phyloP scores from a whole-genome alignment of 768 basidiomycete genomes.

The Pleurotus djamor region DNA sequence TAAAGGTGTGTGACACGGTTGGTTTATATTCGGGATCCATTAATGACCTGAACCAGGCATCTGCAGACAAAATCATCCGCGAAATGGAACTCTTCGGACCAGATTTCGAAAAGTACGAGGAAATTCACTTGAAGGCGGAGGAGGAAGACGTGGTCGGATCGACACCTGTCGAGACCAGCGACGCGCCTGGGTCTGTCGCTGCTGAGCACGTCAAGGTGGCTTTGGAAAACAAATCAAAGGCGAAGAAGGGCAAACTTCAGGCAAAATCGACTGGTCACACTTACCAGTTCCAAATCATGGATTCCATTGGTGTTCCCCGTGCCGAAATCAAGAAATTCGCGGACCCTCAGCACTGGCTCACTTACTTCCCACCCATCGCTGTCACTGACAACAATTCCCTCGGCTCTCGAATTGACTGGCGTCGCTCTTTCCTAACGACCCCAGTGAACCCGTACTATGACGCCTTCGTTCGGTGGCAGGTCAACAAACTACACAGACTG shows the following conservation, averaged over 20 bases:
- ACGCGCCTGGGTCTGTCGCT: constrained; percentile 35
- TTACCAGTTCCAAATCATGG: constrained; percentile 99
- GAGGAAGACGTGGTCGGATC: constrained; percentile 24
- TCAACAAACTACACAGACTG: constrained; percentile 84
- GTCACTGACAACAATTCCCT: constrained; percentile 77
- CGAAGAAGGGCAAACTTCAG: constrained; percentile 92
- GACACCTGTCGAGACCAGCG: neutral
- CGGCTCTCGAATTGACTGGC: constrained; percentile 98
- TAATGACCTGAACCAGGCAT: constrained; percentile 52
- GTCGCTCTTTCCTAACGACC: constrained; percentile 91
- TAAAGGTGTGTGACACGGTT: constrained; percentile 70
- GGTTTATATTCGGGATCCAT: neutral
- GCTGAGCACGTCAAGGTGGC: constrained; percentile 31
- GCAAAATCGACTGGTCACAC: constrained; percentile 92
- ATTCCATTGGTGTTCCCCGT: constrained; percentile 87
- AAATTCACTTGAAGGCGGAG: constrained; percentile 42
- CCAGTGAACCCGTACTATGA: constrained; percentile 98
- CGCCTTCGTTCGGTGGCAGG: constrained; percentile 96
- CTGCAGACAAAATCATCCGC: constrained; percentile 96
- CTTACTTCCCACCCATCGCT: constrained; percentile 95
- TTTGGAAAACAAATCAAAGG: constrained; percentile 62
- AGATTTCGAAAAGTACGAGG: constrained; percentile 75
- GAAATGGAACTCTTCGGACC: constrained; percentile 96
- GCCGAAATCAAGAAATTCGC: constrained; percentile 94
- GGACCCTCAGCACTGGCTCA: constrained; percentile 91